Conservation (phyloP, 1,139 yeast genomes). For the Magnusiomyces suaveolens region DNA sequence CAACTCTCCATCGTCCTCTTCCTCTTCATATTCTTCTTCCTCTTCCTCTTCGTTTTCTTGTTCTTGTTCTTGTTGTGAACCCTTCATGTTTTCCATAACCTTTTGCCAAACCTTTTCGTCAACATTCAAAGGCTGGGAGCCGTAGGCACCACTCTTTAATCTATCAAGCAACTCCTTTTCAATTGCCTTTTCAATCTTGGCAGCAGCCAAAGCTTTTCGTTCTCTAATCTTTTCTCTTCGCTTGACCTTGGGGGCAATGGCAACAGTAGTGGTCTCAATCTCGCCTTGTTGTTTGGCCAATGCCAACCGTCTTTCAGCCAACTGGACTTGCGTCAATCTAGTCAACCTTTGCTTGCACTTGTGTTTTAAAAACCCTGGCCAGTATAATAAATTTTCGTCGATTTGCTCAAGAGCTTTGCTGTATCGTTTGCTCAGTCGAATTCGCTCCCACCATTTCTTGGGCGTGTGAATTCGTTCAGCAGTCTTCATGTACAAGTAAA, state of each 20-base stretch:
- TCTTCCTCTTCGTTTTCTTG: constrained; percentile 59
- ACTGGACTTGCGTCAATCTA: constrained; percentile 86
- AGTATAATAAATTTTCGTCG: constrained; percentile 75
- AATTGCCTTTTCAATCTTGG: constrained; percentile 90
- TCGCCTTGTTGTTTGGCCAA: constrained; percentile 37
- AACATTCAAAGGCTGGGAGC: constrained; percentile 93
- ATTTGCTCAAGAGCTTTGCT: constrained; percentile 78
- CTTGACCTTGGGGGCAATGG: constrained; percentile 60
- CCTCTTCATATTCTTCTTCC: constrained; percentile 41
- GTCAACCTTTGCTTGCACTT: constrained; percentile 95
- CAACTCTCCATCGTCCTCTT: constrained; percentile 60
- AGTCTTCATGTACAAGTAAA: constrained; percentile 90
- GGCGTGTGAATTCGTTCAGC: constrained; percentile 97
- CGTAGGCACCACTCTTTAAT: constrained; percentile 94
- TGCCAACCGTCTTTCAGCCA: constrained; percentile 91
- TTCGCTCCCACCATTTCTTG: constrained; percentile 86
- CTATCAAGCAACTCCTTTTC: constrained; percentile 91
- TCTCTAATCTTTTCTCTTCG: constrained; percentile 91
- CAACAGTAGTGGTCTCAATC: constrained; percentile 1
- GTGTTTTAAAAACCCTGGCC: constrained; percentile 87
- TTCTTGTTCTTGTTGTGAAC: constrained; percentile 49
- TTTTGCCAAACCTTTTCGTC: constrained; percentile 94
- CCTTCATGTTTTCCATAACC: constrained; percentile 69
- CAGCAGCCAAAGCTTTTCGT: constrained; percentile 92
- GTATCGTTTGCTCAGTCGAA: constrained; percentile 79